Conservation (phyloP, 768 basidiomycete genomes). For the Boletus rufocinnamomeus region DNA sequence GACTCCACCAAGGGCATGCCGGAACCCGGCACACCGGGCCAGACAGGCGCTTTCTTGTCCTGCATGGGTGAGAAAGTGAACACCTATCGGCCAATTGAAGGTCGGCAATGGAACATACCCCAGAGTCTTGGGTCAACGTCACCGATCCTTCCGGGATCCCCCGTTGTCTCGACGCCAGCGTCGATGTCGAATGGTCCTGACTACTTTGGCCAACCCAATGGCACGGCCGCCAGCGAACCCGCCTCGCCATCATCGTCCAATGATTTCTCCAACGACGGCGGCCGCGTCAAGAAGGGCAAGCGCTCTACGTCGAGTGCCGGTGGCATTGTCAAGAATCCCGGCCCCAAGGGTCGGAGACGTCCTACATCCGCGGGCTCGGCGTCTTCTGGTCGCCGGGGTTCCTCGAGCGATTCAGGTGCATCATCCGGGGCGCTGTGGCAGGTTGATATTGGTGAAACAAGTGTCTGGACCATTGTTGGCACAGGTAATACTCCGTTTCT, state of each 20-base stretch:
- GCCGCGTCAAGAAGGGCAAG: constrained; percentile 78
- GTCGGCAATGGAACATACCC: constrained; percentile 71
- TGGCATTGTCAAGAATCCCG: constrained; percentile 37
- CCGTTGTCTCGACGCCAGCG: constrained; percentile 62
- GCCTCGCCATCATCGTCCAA: constrained; percentile 63
- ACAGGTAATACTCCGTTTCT: constrained; percentile 54
- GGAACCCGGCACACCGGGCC: constrained; percentile 76
- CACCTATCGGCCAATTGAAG: constrained; percentile 82
- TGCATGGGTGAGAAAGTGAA: constrained; percentile 95
- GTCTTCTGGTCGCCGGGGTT: constrained; percentile 65
- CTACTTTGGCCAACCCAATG: constrained; percentile 55
- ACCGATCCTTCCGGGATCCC: constrained; percentile 68
- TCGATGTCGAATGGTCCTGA: constrained; percentile 56
- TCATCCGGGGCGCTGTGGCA: constrained; percentile 84
- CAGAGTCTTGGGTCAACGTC: constrained; percentile 48
- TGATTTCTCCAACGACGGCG: constrained; percentile 79
- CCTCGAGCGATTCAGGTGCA: constrained; percentile 64
- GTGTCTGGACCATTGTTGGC: constrained; percentile 93
- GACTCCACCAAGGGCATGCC: constrained; percentile 69
- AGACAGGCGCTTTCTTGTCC: constrained; percentile 80
- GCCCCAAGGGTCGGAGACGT: constrained; percentile 58
- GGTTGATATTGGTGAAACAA: constrained; percentile 90
- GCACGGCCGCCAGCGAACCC: constrained; percentile 63
- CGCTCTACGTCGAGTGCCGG: constrained; percentile 74
- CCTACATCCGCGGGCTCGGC: constrained; percentile 78